A percentile compares a stretch with the other conserved stretches of the same genome.
Evolutionary conservation across 805 yeast genomes (phyloP).

Genomic region (Lachancea quebecensis): DNA sequence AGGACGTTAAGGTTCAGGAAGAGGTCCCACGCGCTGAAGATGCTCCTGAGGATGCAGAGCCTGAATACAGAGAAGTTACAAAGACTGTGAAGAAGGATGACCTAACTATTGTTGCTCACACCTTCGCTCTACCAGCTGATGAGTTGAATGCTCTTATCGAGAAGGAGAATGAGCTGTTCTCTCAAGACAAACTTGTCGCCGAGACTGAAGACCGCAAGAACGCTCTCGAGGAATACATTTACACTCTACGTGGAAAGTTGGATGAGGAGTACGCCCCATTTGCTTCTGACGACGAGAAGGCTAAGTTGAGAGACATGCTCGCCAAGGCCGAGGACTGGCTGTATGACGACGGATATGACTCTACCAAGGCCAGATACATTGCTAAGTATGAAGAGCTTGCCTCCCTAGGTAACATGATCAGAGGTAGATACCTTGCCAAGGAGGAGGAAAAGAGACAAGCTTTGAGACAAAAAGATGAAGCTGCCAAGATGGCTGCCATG

Average conservation of each 20-base stretch:
- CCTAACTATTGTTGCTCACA: constrained; percentile 51
- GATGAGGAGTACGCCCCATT: constrained; percentile 85
- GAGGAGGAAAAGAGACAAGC: constrained; percentile 95
- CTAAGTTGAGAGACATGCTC: constrained; percentile 63
- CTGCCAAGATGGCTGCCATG: constrained; percentile 72
- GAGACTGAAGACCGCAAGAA: constrained; percentile 99
- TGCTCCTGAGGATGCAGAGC: constrained; percentile 59
- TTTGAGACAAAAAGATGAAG: constrained; percentile 78
- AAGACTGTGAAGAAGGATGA: constrained; percentile 89
- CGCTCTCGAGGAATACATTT: constrained; percentile 96
- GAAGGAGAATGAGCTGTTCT: constrained; percentile 74
- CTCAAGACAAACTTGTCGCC: constrained; percentile 92
- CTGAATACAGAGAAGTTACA: constrained; percentile 83
- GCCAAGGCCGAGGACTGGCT: constrained; percentile 95
- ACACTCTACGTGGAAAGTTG: constrained; percentile 93
- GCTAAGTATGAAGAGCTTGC: constrained; percentile 98
- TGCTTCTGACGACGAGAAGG: constrained; percentile 88
- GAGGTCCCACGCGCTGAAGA: constrained; percentile 53
- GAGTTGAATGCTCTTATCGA: constrained; percentile 61
- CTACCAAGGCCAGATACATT: constrained; percentile 92
- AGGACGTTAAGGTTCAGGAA: constrained; percentile 85
- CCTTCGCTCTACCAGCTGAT: constrained; percentile 54
- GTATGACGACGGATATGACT: constrained; percentile 94
- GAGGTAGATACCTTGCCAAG: constrained; percentile 89
- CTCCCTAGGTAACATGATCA: constrained; percentile 86